Percentiles rank a stretch among this genome's conserved stretches.
phyloP scores from a whole-genome alignment of 768 basidiomycete species.

The Panaeolus cyanescens region DNA sequence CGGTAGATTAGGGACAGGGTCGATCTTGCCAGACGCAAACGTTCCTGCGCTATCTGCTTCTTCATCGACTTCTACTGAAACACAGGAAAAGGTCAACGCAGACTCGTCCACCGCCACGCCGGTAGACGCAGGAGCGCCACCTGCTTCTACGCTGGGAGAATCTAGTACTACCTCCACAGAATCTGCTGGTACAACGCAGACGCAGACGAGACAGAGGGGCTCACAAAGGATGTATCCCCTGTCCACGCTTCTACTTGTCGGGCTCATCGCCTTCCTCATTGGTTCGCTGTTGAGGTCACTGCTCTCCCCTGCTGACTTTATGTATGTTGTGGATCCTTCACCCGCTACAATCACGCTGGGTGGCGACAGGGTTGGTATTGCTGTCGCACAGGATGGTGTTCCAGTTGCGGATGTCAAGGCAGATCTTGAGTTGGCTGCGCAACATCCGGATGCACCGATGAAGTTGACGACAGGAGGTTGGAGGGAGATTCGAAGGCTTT shows the following conservation, averaged over 20 bases:
- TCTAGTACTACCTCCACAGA: background rate
- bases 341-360: background rate
- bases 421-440: conserved; percentile 55
- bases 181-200: conserved; percentile 9
- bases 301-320: conserved; percentile 88
- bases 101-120: background rate
- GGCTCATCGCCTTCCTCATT: conserved; percentile 86
- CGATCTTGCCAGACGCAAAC: background rate
- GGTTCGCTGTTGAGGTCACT: conserved; percentile 89
- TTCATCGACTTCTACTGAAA: background rate
- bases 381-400: background rate
- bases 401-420: conserved; percentile 16
- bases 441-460: conserved; percentile 20
- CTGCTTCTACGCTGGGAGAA: background rate
- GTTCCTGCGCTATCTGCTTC: background rate
- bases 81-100: background rate
- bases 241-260: conserved; percentile 72
- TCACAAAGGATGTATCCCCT: conserved; percentile 33
- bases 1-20: background rate
- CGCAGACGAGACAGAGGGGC: conserved; percentile 17
- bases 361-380: background rate
- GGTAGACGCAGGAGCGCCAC: background rate
- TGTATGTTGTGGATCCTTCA: conserved; percentile 57
- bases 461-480: conserved; percentile 51
- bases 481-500: conserved; percentile 81